Evolutionary conservation across 352 stramenopile genomes (phyloP).

Genomic region (Peronospora belbahrii): DNA sequence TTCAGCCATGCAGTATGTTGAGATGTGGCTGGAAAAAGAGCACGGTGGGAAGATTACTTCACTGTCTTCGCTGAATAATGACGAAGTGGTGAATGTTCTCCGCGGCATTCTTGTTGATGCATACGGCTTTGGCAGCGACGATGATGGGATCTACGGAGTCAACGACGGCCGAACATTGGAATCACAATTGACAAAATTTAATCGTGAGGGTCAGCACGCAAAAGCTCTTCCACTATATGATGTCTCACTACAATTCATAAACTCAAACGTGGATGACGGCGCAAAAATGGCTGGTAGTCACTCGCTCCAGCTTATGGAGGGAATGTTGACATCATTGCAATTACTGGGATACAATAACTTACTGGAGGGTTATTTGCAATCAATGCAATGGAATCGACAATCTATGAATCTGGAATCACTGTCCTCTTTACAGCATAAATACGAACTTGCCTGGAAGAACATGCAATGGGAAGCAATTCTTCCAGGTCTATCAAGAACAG

Average conservation of each 20-base stretch:
- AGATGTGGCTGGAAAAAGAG: constrained; percentile 74
- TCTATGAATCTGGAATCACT: background rate
- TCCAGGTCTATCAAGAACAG: constrained; percentile 15
- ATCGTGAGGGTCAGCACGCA: constrained; percentile 46
- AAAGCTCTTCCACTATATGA: constrained; percentile 73
- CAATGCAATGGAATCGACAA: constrained; percentile 7
- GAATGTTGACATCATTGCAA: constrained; percentile 52
- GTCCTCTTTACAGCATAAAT: constrained; percentile 45
- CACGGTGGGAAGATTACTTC: constrained; percentile 41
- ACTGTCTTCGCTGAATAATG: constrained; percentile 22
- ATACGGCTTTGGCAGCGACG: constrained; percentile 52
- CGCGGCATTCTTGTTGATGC: constrained; percentile 58
- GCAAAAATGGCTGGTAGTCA: background rate
- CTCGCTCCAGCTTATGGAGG: constrained; percentile 27
- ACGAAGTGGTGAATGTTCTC: constrained; percentile 27
- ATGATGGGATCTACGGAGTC: constrained; percentile 71
- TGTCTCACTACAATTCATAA: constrained; percentile 49
- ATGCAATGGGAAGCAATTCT: constrained; percentile 62
- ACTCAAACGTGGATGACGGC: constrained; percentile 1
- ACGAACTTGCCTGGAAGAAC: constrained; percentile 71
- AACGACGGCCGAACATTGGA: constrained; percentile 64
- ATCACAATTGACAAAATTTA: constrained; percentile 69
- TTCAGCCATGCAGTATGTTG: constrained; percentile 85
- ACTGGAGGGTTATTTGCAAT: constrained; percentile 47
- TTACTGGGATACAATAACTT: constrained; percentile 71